phyloP scores from a whole-genome alignment of 78 protist genomes.

The Dictyostelium firmibasis region DNA sequence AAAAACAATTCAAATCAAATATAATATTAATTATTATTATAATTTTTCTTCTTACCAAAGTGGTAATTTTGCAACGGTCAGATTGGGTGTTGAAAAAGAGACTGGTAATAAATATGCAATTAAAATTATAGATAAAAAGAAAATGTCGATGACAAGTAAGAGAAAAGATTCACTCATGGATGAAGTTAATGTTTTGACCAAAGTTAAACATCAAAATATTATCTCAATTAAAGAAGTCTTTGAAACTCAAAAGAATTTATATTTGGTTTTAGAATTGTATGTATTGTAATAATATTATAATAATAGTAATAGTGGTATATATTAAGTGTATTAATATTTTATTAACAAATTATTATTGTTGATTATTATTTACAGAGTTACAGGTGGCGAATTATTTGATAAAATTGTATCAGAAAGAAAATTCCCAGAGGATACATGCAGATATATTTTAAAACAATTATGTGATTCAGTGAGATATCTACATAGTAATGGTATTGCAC shows the following conservation, averaged over 20 bases:
- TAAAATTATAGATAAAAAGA: conserved; percentile 81
- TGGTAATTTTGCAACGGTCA: conserved; percentile 79
- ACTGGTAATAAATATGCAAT: conserved; percentile 78
- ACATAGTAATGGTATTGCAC: conserved; percentile 78
- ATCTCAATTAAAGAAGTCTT: conserved; percentile 71
- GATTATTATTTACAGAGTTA: conserved; percentile 49
- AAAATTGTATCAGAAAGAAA: conserved; percentile 54
- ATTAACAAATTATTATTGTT: neutral
- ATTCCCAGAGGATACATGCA: conserved; percentile 54
- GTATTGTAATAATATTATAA: neutral
- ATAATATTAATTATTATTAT: neutral
- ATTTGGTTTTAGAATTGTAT: conserved; percentile 82
- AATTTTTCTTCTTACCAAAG: neutral
- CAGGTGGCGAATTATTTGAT: conserved; percentile 86
- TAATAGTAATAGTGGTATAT: neutral
- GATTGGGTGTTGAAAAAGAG: conserved; percentile 62
- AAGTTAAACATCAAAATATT: conserved; percentile 78
- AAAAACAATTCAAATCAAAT: too few species aligned
- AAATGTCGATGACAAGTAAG: conserved; percentile 72
- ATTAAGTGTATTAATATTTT: neutral
- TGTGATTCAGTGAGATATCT: conserved; percentile 76
- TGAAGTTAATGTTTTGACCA: conserved; percentile 74
- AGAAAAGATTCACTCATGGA: conserved; percentile 70
- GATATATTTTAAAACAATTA: conserved; percentile 52
- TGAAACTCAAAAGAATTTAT: conserved; percentile 70